A percentile compares a stretch with the other conserved stretches of the same genome.
These are phyloP conservation scores for Papiliotrema nemorosa DNA, from an alignment of 1,284 basidiomycete genomes.

Conservation along the genomic window DNA sequence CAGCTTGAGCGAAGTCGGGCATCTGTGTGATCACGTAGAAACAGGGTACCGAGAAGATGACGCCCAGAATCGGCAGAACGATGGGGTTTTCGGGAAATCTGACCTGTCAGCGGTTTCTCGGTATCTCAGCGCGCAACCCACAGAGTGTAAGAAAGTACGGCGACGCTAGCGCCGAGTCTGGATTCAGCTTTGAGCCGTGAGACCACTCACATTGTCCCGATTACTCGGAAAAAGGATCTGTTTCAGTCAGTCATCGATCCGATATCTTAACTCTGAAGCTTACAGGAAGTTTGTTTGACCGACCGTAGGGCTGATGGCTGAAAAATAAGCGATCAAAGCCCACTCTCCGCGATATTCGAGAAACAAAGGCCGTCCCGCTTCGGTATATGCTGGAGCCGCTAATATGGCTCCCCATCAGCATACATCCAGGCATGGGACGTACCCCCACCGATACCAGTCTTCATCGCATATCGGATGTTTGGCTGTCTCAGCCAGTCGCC, in stretches of 20 bases:
- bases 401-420: conserved; percentile 58
- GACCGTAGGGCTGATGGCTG: conserved; percentile 83
- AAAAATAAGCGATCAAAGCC: conserved; percentile 89
- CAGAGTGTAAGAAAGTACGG: conserved; percentile 64
- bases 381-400: conserved; percentile 80
- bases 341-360: conserved; percentile 81
- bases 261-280: conserved; percentile 51
- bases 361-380: conserved; percentile 71
- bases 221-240: conserved; percentile 60
- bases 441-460: conserved; percentile 60
- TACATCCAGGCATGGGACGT: conserved; percentile 14
- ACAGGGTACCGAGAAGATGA: conserved; percentile 87
- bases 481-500: conserved; percentile 67
- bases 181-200: not conserved
- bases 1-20: conserved; percentile 72
- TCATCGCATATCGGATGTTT: conserved; percentile 83
- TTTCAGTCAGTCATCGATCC: not conserved
- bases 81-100: conserved; percentile 70
- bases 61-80: conserved; percentile 75
- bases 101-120: conserved; percentile 3
- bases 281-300: conserved; percentile 71
- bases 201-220: conserved; percentile 70
- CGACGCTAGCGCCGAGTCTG: conserved; percentile 74
- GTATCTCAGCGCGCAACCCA: conserved; percentile 12
- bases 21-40: conserved; percentile 79